Evolutionary conservation across 129 eudicot species (phyloP).

Genomic region (Lonicera japonica): DNA sequence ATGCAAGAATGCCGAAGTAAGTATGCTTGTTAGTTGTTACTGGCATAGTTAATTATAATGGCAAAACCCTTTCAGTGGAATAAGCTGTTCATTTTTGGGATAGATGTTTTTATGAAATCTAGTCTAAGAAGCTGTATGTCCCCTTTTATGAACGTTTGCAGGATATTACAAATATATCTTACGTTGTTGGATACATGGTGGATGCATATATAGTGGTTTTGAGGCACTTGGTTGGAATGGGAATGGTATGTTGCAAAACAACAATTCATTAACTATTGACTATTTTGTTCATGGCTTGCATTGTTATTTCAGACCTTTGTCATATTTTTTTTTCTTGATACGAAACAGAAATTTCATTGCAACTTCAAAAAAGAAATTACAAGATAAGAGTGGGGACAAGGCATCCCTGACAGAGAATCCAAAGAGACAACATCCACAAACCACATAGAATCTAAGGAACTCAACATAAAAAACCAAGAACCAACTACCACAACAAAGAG

Average conservation of each 20-base stretch:
- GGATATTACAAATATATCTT: slow-evolving; percentile 38
- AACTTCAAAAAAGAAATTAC: too few relatives aligned
- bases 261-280: background rate
- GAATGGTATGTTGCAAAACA: slow-evolving; percentile 47
- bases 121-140: background rate
- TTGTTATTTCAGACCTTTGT: background rate
- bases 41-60: too few relatives aligned
- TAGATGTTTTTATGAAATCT: slow-evolving; percentile 13
- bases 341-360: too few relatives aligned
- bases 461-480: too few relatives aligned
- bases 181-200: slow-evolving; percentile 40
- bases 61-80: background rate
- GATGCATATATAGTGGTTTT: slow-evolving; percentile 71
- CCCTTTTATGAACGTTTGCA: slow-evolving; percentile 19
- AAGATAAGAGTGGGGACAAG: too few relatives aligned
- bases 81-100: background rate
- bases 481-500: too few relatives aligned
- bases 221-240: slow-evolving; percentile 48
- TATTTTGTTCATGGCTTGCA: background rate
- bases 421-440: too few relatives aligned
- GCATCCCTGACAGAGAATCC: too few relatives aligned
- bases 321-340: background rate
- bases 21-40: slow-evolving; percentile 21
- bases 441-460: too few relatives aligned
- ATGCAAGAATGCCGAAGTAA: slow-evolving; percentile 65